Conservation (phyloP, 139 green algal genomes). For the Coelastrella sp. region DNA sequence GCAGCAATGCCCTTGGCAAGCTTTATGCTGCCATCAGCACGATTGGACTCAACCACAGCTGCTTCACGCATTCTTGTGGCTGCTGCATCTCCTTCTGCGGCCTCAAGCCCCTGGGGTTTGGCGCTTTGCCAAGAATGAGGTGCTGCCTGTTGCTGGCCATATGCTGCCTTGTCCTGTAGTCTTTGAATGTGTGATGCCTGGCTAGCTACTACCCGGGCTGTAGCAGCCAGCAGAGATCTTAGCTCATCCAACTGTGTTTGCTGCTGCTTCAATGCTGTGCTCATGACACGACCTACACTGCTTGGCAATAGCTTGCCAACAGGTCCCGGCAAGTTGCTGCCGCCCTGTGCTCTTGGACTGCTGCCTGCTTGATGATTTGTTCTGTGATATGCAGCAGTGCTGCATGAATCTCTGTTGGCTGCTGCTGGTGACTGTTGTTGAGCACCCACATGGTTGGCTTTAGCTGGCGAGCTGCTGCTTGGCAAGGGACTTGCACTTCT, state of each 20-base stretch:
- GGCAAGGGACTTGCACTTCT: too few relatives aligned
- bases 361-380: background rate
- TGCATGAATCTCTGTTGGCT: too few relatives aligned
- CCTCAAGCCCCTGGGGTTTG: too few relatives aligned
- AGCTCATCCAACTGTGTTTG: slow-evolving; percentile 24
- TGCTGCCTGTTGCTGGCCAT: background rate
- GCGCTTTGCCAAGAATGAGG: too few relatives aligned
- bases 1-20: background rate
- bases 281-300: background rate
- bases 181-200: slow-evolving; percentile 17
- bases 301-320: background rate
- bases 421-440: too few relatives aligned
- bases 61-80: background rate
- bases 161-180: background rate
- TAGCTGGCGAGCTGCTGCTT: too few relatives aligned
- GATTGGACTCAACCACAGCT: too few relatives aligned
- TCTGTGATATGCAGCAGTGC: too few relatives aligned
- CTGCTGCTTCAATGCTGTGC: slow-evolving; percentile 14
- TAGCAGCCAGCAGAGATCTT: background rate
- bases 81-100: background rate
- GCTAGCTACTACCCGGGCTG: background rate
- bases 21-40: background rate
- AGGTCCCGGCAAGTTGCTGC: background rate
- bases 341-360: slow-evolving; percentile 9
- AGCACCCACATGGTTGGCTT: too few relatives aligned